phyloP scores from a whole-genome alignment of 176 grass and related monocot genomes.

The Typha latifolia region DNA sequence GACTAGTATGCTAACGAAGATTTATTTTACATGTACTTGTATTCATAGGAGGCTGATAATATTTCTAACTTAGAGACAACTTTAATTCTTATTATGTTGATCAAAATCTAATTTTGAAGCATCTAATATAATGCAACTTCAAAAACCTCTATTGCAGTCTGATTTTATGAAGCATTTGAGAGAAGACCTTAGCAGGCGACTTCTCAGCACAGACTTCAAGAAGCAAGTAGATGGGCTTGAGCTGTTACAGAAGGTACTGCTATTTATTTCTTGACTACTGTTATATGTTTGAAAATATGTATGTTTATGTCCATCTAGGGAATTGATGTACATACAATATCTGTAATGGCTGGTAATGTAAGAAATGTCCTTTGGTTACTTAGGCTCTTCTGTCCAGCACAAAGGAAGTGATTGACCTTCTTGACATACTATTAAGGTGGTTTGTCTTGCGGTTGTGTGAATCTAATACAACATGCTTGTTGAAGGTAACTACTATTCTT shows the following conservation, averaged over 20 bases:
- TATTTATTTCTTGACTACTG: neutral
- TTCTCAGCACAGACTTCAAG: constrained; percentile 93
- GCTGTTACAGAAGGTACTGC: constrained; percentile 77
- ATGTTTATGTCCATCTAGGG: neutral
- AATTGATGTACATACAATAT: neutral
- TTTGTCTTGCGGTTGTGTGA: constrained; percentile 99
- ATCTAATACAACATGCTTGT: constrained; percentile 91
- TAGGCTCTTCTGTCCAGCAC: constrained; percentile 64
- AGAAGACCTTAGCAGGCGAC: constrained; percentile 86
- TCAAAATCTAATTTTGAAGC: neutral
- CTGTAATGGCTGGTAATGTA: no score
- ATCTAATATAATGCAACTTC: constrained; percentile 3
- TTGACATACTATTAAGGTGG: constrained; percentile 95
- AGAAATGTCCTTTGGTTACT: constrained; percentile 3
- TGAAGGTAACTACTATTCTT: constrained; percentile 51
- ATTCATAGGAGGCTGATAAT: no score
- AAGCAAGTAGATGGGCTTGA: constrained; percentile 98
- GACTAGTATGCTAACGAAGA: no score
- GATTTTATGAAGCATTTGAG: constrained; percentile 91
- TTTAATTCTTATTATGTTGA: neutral
- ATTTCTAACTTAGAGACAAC: neutral
- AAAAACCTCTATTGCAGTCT: constrained; percentile 34
- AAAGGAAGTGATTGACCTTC: constrained; percentile 85
- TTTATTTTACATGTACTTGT: no score
- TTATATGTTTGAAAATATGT: neutral